These are phyloP conservation scores for Andrographis paniculata DNA, from an alignment of 305 asterid species.

Conservation along the genomic window DNA sequence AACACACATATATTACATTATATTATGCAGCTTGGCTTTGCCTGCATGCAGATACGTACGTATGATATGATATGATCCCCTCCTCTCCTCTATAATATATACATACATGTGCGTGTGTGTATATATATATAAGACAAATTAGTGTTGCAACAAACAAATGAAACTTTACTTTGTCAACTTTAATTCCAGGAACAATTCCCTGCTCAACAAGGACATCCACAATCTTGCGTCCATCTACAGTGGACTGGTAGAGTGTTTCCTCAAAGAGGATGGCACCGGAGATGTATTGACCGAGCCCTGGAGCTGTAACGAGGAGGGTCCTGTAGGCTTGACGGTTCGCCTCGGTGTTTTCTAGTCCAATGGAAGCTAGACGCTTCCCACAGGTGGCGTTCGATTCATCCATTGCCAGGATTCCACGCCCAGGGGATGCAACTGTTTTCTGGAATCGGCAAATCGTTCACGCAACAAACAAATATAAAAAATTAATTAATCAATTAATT, in stretches of 20 bases:
- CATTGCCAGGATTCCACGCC: conserved; percentile 55
- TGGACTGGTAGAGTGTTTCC: conserved; percentile 48
- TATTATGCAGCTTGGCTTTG: too few relatives aligned
- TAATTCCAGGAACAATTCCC: conserved; percentile 48
- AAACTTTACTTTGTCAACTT: conserved; percentile 40
- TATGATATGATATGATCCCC: too few relatives aligned
- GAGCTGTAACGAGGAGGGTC: conserved; percentile 43
- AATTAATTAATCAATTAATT: too few relatives aligned
- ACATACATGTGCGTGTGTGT: too few relatives aligned
- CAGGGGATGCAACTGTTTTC: conserved; percentile 59
- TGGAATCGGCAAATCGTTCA: conserved; percentile 11
- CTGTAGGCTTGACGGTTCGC: conserved; percentile 51
- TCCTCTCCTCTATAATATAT: too few relatives aligned
- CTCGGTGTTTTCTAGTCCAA: conserved; percentile 50
- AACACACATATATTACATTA: too few relatives aligned
- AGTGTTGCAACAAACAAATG: not conserved
- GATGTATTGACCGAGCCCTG: conserved; percentile 43
- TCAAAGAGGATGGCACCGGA: conserved; percentile 55
- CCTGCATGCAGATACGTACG: too few relatives aligned
- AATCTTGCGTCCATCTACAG: conserved; percentile 41
- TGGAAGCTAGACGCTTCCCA: conserved; percentile 50
- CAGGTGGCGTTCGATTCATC: conserved; percentile 63
- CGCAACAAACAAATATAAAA: too few relatives aligned
- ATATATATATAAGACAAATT: too few relatives aligned
- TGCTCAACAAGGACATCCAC: conserved; percentile 45